Conservation (phyloP, 805 yeast genomes). For the Pichia gijzeniarum region DNA sequence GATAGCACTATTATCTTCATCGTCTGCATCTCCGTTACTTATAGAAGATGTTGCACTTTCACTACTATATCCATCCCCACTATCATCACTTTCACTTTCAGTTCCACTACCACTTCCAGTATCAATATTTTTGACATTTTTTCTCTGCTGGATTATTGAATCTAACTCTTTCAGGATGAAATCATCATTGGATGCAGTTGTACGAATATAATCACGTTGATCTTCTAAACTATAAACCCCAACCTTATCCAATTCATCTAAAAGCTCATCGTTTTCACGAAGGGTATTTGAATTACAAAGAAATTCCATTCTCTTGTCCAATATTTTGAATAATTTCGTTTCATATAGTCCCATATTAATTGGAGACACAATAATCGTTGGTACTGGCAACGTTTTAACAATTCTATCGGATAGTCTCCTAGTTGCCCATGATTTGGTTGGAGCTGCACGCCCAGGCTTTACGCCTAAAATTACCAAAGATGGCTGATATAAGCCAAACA, state of each 20-base stretch:
- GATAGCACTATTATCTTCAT: constrained; percentile 7
- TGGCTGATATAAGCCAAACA: constrained; percentile 57
- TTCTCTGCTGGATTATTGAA: background rate
- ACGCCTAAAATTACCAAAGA: constrained; percentile 50
- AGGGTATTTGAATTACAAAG: constrained; percentile 4
- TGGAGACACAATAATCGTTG: constrained; percentile 63
- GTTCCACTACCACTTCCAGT: background rate
- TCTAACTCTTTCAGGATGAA: constrained; percentile 11
- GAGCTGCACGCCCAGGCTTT: constrained; percentile 43
- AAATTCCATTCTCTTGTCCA: constrained; percentile 22
- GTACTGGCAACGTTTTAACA: constrained; percentile 57
- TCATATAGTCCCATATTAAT: constrained; percentile 51
- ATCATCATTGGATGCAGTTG: constrained; percentile 13
- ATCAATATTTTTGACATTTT: too few species aligned
- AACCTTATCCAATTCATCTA: constrained; percentile 21
- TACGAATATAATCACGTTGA: constrained; percentile 17
- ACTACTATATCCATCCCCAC: constrained; percentile 11
- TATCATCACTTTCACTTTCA: background rate
- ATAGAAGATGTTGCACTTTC: constrained; percentile 4
- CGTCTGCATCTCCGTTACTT: background rate
- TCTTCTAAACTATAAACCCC: constrained; percentile 24
- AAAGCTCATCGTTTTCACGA: constrained; percentile 14
- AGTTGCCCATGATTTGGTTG: constrained; percentile 54
- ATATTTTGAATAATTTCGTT: constrained; percentile 31
- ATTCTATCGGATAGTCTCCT: constrained; percentile 58